Base-by-base conservation (phyloP, 2,329 filamentous ascomycete species). In the Aspergillus fructus region DNA sequence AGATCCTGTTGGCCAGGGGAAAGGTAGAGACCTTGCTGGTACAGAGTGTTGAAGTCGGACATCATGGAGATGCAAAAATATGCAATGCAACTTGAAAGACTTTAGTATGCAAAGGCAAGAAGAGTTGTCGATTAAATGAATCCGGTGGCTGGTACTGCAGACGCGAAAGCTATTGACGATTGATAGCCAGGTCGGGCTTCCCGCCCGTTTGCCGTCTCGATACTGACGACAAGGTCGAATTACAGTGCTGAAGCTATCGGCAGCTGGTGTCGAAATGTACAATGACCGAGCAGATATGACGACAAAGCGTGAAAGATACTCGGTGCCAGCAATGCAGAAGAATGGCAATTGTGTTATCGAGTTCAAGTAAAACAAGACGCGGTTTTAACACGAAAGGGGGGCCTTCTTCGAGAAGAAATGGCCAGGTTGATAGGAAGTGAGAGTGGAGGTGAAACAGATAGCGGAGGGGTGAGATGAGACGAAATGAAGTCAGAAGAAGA, bases 1-100 rank as follows among this genome's bases (percentile, higher is more conserved):
- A 93, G 80, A 68, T 84, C 86, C 79, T 93, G 89, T 74, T 93
- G 89, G 69, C 89, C 85, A 61, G 87, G 86, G 59, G 88, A 90
- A 64, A 92, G 83, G 68, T 87, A 85, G 72, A 90, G 87, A 70
- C 84, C 83, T 57, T 81, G 78, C 65, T 77, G 71, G 58, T 74
- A 77, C 37, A 76, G 66, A 46, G 73, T 67, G 55, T 73, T 71
- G 60, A 68, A 74, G 60, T 76, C 71, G 47, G 72, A 66, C 74
- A 76, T 78, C 23, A n/a, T 19, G 50, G 15, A 46, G 3, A 24
- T 37, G 27, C 8, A 6, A 52, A 9, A 23, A 6, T 23, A 19
- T 24, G 11, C 6, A 13, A 21, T 21, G 15, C 23, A 30, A 8
- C 5, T 48, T 23, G 46, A 48, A 37, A 21, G 17, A 37, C 12